Conservation (phyloP, 1,284 basidiomycete genomes). For the Chalciporus sp. region DNA sequence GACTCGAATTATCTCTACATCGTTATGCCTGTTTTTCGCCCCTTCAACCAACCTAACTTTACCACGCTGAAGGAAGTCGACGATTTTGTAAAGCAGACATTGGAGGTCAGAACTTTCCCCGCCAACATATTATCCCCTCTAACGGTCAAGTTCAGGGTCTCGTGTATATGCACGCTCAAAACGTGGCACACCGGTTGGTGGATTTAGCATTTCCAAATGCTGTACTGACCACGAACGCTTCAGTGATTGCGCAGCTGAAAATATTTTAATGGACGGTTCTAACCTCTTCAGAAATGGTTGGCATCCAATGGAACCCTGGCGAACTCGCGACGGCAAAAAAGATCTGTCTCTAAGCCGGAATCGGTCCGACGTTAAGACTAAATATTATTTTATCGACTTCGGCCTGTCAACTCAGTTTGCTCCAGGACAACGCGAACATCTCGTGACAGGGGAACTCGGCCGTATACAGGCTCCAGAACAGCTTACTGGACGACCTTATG, state of each 20-base stretch:
- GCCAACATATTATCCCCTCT: neutral
- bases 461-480: slow-evolving; percentile 17
- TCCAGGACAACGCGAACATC: neutral
- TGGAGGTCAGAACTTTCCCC: slow-evolving; percentile 28
- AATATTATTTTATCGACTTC: slow-evolving; percentile 1
- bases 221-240: neutral
- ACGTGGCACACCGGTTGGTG: slow-evolving; percentile 28
- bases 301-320: slow-evolving; percentile 22
- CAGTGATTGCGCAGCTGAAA: slow-evolving; percentile 20
- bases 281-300: slow-evolving; percentile 27
- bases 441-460: slow-evolving; percentile 7
- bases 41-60: slow-evolving; percentile 33
- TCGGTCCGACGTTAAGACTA: slow-evolving; percentile 20
- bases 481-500: slow-evolving; percentile 9
- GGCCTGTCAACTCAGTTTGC: slow-evolving; percentile 13
- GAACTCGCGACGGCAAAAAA: slow-evolving; percentile 8
- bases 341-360: neutral
- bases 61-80: slow-evolving; percentile 32
- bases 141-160: slow-evolving; percentile 25
- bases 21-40: slow-evolving; percentile 37
- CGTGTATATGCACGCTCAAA: slow-evolving; percentile 31
- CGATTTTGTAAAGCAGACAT: slow-evolving; percentile 37
- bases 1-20: no score
- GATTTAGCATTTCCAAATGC: rapidly evolving
- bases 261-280: slow-evolving; percentile 23